Evolutionary conservation across 2,329 filamentous ascomycete species (phyloP).

Genomic region (Neonectria ditissima): DNA sequence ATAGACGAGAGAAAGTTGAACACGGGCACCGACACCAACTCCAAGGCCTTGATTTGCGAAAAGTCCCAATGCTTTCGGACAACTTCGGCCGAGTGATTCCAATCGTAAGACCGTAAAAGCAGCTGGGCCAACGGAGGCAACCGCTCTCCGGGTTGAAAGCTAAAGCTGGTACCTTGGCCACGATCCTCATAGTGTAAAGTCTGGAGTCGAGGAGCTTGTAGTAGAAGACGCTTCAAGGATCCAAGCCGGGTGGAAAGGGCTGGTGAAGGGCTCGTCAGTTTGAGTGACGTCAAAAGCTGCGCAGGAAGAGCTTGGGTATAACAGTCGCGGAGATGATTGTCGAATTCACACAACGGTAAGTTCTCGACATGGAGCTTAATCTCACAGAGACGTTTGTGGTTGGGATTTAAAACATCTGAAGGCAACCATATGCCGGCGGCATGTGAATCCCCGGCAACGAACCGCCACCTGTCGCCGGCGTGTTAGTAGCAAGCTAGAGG

Average conservation of each 20-base stretch:
- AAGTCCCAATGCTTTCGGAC: slow-evolving; percentile 61
- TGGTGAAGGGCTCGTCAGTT: slow-evolving; percentile 53
- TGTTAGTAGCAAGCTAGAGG: slow-evolving; percentile 26
- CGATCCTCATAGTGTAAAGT: slow-evolving; percentile 58
- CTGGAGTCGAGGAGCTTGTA: slow-evolving; percentile 51
- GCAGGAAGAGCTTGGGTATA: slow-evolving; percentile 56
- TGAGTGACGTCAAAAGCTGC: slow-evolving; percentile 54
- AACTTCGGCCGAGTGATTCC: slow-evolving; percentile 56
- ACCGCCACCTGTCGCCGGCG: slow-evolving; percentile 52
- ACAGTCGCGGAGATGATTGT: slow-evolving; percentile 48
- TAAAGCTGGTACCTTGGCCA: slow-evolving; percentile 59
- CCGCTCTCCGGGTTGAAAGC: slow-evolving; percentile 53
- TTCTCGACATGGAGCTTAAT: slow-evolving; percentile 55
- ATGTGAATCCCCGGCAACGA: slow-evolving; percentile 47
- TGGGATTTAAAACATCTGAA: slow-evolving; percentile 52
- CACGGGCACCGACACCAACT: slow-evolving; percentile 58
- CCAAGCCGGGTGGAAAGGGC: slow-evolving; percentile 56
- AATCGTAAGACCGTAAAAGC: slow-evolving; percentile 61
- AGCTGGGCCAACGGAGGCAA: slow-evolving; percentile 58
- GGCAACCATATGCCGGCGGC: slow-evolving; percentile 50
- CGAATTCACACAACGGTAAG: slow-evolving; percentile 54
- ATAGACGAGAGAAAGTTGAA: slow-evolving; percentile 59
- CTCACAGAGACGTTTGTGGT: slow-evolving; percentile 44
- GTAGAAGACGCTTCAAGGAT: slow-evolving; percentile 57
- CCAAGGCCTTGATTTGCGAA: slow-evolving; percentile 54